Conservation (phyloP, 768 basidiomycete genomes). For the Leccinum longicurvipes region DNA sequence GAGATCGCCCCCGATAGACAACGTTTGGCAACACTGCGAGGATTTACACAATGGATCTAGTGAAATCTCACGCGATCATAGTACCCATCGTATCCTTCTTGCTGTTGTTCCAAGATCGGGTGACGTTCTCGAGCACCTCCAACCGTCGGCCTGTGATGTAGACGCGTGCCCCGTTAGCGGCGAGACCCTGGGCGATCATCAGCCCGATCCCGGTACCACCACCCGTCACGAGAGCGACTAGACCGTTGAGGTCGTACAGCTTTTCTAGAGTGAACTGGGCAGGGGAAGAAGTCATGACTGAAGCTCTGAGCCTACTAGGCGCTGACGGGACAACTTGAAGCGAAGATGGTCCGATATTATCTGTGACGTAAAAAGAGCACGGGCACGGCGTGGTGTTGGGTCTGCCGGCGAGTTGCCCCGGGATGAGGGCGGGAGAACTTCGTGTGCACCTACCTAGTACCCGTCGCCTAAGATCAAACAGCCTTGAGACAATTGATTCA, state of each 20-base stretch:
- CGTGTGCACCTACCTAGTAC: no score
- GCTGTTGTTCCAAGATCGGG: conserved; percentile 43
- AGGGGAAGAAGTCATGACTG: conserved; percentile 21
- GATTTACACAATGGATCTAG: not conserved
- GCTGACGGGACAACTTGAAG: not conserved
- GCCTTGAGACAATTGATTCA: not conserved
- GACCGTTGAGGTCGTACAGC: conserved; percentile 53
- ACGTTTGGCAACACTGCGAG: not conserved
- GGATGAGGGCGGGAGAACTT: not conserved
- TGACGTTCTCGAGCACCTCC: conserved; percentile 58
- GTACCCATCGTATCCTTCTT: conserved; percentile 39
- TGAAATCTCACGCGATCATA: conserved; percentile 53
- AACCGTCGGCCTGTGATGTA: conserved; percentile 73
- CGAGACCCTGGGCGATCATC: conserved; percentile 71
- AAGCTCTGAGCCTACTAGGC: not conserved
- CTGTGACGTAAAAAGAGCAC: not conserved
- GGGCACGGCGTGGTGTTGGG: not conserved
- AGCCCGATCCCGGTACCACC: conserved; percentile 55
- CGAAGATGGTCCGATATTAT: not conserved
- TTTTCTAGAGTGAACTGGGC: conserved; percentile 22
- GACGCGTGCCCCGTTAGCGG: conserved; percentile 74
- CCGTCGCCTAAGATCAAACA: not conserved
- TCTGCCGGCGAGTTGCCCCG: not conserved
- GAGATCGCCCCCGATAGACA: not conserved
- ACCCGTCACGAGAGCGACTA: conserved; percentile 49